A percentile compares a stretch with the other conserved stretches of the same genome.
phyloP scores from a whole-genome alignment of 192 early-diverging fungal species.

The Globomyces pollinis-pini region DNA sequence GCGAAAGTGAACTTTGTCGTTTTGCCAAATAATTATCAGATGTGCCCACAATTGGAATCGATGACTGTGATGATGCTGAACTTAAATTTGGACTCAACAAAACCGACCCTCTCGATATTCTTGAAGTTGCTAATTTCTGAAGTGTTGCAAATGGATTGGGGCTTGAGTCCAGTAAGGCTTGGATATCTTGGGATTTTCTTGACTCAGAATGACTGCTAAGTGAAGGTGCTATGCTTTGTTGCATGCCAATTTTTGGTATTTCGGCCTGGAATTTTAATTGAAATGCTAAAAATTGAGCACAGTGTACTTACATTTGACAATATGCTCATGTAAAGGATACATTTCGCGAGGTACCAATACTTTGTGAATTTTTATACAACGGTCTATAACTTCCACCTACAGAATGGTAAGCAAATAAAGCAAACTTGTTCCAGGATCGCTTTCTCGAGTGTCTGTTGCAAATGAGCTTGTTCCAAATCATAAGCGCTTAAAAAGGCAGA shows the following conservation, averaged over 20 bases:
- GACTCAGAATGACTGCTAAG: background rate
- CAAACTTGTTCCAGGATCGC: conserved; percentile 63
- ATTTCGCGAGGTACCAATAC: conserved; percentile 53
- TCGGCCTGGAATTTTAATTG: conserved; percentile 61
- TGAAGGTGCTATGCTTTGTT: no score
- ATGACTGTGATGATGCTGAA: no score
- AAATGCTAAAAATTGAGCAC: conserved; percentile 33
- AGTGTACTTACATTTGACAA: conserved; percentile 21
- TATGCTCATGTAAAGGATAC: conserved; percentile 60
- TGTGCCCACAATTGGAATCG: no score
- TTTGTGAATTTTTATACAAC: conserved; percentile 56
- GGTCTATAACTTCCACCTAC: conserved; percentile 51
- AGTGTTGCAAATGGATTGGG: no score
- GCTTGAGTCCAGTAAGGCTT: no score
- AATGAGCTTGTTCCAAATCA: conserved; percentile 22
- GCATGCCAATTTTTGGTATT: conserved; percentile 27
- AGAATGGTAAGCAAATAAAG: conserved; percentile 2
- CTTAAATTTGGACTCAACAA: no score
- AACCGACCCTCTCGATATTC: no score
- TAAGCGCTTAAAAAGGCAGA: conserved; percentile 54
- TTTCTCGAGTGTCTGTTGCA: conserved; percentile 27
- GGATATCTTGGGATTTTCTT: background rate
- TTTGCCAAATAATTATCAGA: no score
- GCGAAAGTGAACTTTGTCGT: no score
- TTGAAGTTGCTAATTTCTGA: no score